These are phyloP conservation scores for Priceomyces castillae DNA, from an alignment of 805 yeast genomes.

Conservation along the genomic window DNA sequence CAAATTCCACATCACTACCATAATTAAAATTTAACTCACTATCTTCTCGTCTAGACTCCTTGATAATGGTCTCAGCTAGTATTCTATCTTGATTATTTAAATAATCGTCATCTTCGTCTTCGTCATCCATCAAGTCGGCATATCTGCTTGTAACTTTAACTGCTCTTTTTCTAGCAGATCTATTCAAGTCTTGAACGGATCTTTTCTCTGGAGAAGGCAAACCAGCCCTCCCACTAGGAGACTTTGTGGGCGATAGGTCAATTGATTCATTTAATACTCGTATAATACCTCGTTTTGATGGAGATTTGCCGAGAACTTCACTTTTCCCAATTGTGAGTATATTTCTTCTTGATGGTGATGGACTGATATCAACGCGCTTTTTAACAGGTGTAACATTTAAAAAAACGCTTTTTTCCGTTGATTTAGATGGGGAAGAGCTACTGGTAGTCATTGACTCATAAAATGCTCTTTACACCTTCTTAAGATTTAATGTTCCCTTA, in stretches of 20 bases:
- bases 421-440: background rate
- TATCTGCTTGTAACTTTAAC: slow-evolving; percentile 26
- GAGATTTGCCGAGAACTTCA: slow-evolving; percentile 3
- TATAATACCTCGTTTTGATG: slow-evolving; percentile 17
- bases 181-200: slow-evolving; percentile 36
- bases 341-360: slow-evolving; percentile 3
- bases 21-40: slow-evolving; percentile 11
- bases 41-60: slow-evolving; percentile 17
- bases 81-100: slow-evolving; percentile 38
- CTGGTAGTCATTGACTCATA: background rate
- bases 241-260: slow-evolving; percentile 25
- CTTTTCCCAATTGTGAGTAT: background rate
- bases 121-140: slow-evolving; percentile 32
- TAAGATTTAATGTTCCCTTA: no score
- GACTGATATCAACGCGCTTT: slow-evolving; percentile 1
- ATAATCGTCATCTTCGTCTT: slow-evolving; percentile 19
- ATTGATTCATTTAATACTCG: background rate
- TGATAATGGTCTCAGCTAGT: slow-evolving; percentile 43
- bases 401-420: background rate
- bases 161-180: slow-evolving; percentile 51
- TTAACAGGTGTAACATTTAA: slow-evolving; percentile 5
- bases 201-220: slow-evolving; percentile 44
- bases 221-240: slow-evolving; percentile 47
- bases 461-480: no score
- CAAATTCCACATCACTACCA: slow-evolving; percentile 23